Base-by-base conservation (phyloP, 139 green algal genomes). In the Micractinium conductrix region DNA sequence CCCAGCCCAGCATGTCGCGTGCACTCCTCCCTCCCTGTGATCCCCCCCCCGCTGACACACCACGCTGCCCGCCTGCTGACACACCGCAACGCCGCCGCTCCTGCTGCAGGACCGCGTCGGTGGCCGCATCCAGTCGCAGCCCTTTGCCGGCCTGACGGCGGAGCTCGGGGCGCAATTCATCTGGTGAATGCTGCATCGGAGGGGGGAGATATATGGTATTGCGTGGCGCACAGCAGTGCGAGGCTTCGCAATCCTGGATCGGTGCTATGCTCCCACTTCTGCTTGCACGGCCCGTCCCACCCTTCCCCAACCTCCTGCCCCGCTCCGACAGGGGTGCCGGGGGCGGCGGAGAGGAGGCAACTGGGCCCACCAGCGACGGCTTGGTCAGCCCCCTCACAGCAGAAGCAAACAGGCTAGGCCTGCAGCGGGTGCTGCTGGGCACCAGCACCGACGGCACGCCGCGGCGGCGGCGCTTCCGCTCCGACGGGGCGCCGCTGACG, bases 101-200 rank as follows among this genome's bases (percentile, higher is more conserved):
- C 16, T 48, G 48, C 19, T 19, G 62, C 78, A 74, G 62, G n/a
- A 45, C 62, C 78, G 78, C 28, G 62, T 83, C 42, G 78, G 78
- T 19, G 78, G 78, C 26, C 60, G 78, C n/a, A 45, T 83, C 1
- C 78, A 44, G 21, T 67, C 42, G 30, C 42, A 60, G 62, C 78
- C 60, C 9, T 82, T 82, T 73, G 76, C 28, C 75, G 24, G 9
- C 53, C 37, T 5, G 30, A 75, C 43, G 1, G 78, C 78, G 0
- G 78, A 83, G 43, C 62, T 83, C 21, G 78, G 78, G 2, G 60
- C 78, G 1, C 62, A 74, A 43, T 83, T 75, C 62, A 83, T 83
- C 60, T 62, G 42, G 62, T n/a, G 78, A 62, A 0, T 63, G 42
- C 4, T 62, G 58, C 38, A 83, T 62, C 78, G 62, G 44, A 62